Conservation (phyloP, 208 protist genomes). For the Blechomonas ayalai region DNA sequence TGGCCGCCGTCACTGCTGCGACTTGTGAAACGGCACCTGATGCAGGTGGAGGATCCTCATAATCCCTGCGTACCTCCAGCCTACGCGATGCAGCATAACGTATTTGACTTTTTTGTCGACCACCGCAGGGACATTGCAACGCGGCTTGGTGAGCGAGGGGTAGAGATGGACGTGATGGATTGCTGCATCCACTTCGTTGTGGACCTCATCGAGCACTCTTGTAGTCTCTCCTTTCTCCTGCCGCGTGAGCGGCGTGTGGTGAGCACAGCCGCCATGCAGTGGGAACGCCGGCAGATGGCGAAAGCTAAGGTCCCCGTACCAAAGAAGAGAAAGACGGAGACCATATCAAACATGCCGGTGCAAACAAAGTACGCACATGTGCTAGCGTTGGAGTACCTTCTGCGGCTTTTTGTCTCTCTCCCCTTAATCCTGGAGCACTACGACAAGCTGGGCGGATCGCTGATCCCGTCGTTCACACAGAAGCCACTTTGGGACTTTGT, state of each 20-base stretch:
- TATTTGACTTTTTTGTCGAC: slow-evolving; percentile 49
- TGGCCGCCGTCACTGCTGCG: slow-evolving; percentile 54
- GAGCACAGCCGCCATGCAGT: slow-evolving; percentile 18
- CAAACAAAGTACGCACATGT: slow-evolving; percentile 40
- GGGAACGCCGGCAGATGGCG: slow-evolving; percentile 7
- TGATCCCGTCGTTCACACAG: slow-evolving; percentile 46
- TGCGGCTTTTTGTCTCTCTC: slow-evolving; percentile 66
- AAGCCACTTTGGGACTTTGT: slow-evolving; percentile 62
- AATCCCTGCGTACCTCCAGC: slow-evolving; percentile 39
- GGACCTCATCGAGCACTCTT: slow-evolving; percentile 70
- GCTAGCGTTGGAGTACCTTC: slow-evolving; percentile 70
- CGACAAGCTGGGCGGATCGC: slow-evolving; percentile 56
- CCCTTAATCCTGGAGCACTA: slow-evolving; percentile 76
- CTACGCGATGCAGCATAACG: slow-evolving; percentile 12
- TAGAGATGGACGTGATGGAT: slow-evolving; percentile 23
- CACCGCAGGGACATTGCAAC: slow-evolving; percentile 12
- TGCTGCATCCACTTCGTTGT: slow-evolving; percentile 51
- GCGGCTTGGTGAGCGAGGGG: slow-evolving; percentile 6
- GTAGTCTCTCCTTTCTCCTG: slow-evolving; percentile 53
- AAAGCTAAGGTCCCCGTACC: slow-evolving; percentile 3
- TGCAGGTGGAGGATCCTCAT: slow-evolving; percentile 48
- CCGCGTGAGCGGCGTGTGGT: slow-evolving; percentile 36
- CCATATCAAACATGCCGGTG: no score
- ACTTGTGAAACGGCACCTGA: slow-evolving; percentile 31
- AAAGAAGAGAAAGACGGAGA: slow-evolving; percentile 10